Evolutionary conservation across 139 green algal species (phyloP), one percentile per base, ranked within the genome.

Genomic region (Edaphochlamys debaryana): DNA sequence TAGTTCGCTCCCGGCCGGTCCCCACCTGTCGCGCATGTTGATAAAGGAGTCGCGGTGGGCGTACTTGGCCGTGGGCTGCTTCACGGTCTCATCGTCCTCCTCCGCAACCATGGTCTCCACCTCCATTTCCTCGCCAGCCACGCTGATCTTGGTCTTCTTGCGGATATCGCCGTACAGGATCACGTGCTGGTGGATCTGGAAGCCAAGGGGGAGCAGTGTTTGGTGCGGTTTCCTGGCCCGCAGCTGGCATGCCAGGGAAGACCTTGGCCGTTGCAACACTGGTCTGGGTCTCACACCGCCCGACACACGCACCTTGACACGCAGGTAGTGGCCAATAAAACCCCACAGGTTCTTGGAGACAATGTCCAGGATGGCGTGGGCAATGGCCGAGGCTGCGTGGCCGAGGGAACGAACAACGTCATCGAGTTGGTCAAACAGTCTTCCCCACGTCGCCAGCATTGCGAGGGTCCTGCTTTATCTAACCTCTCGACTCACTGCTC

Each of bases 321-420:
- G 88, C 41, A 94, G 74, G 58, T 81, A 75, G 67, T 94, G 89
- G 29, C 81, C 90, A 0, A 92, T 37, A 36, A 94, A 42, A 69
- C 86, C 87, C 91, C 91, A 92, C n/a, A 89, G 42, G 60, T 93
- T 92, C 84, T 95, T 95, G 41, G 90, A 92, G n/a, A 92, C 40
- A 64, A 95, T 73, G 67, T 95, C 92, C 15, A 82, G 69, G 5
- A 94, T 48, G 6, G 83, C 90, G 69, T 91, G 85, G 23, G 48
- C 78, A 68, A 84, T 76, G 37, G 64, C 76, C 7, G 76, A 82
- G 45, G 62, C 76, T 82, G 75, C 15, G 54, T 63, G 17, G 23
- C 23, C 54, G 22, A 63, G 30, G 54, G 54, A 32, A 19, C 23
- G 11, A 30, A 30, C 22, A 13, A 54, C 45, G n/a, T n/a, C n/a